Base-by-base conservation (phyloP, 192 early-diverging fungal genomes). In the Coemansia sp. region DNA sequence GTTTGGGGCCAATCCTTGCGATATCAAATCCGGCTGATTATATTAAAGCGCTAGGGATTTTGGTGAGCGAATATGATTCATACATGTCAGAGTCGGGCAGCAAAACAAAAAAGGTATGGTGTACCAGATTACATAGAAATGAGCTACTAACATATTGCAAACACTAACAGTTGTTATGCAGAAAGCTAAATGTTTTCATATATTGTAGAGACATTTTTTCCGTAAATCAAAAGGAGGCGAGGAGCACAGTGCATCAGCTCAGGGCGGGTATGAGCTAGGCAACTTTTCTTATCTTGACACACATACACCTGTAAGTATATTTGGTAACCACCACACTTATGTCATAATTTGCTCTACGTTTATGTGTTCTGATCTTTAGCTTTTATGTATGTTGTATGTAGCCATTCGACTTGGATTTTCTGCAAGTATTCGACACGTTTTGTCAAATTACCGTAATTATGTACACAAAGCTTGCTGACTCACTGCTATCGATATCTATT, bases 401-500 rank as follows among this genome's bases (percentile, higher is more conserved):
- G 67, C 87, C 88, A 17, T 88, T 87, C 62, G 88, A 90, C 59
- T 59, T 90, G 56, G 87, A 88, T 67, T 90, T 87, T 76, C 67
- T 90, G 31, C 87, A 90, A 59, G 84, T 84, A 22, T 88, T 88
- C 67, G 87, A 85, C 68, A 87, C 88, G 32, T 73, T 90, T 21
- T 85, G 85, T 50, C 86, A 90, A 57, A 83, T 88, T 11, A 73
- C 87, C 5, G 76, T 79, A 4, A 86, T 88, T 51, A 83, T 85
- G 61, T 90, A 90, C 67, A 79, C 74, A 57, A 77, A 77, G 65
- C 69, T 84, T 7, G 71, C 82, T 17, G 82, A 84, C 56, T 73
- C 71, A 55, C 66, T 84, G 55, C 55, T 62, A 14, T 66, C 76
- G 4, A 68, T 84, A 29, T 19, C 66, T 24, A 71, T 79, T n/a